Evolutionary conservation across 1,284 basidiomycete species (phyloP).

Genomic region (Golubevia pallescens): DNA sequence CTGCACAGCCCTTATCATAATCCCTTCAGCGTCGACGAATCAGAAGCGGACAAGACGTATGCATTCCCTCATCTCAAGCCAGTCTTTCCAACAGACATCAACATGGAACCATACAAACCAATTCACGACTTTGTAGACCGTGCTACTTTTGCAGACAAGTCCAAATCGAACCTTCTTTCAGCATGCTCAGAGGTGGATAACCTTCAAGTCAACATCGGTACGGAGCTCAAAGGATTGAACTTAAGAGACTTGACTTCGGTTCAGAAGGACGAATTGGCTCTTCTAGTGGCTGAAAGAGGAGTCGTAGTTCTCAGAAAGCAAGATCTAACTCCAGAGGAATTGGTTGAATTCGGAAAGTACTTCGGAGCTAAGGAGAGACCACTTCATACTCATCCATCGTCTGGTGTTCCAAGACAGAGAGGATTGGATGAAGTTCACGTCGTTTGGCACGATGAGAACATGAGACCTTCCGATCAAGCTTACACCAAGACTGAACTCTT

Average conservation of each 20-base stretch:
- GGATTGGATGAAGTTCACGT: conserved; percentile 2
- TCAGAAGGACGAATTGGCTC: conserved; percentile 29
- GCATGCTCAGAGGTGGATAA: conserved; percentile 2
- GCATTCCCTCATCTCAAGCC: no score
- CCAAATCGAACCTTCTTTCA: neutral
- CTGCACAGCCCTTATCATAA: neutral
- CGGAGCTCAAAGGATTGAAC: conserved; percentile 60
- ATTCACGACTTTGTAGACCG: conserved; percentile 3
- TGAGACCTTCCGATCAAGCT: neutral
- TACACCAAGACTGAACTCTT: conserved; percentile 4
- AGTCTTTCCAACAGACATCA: no score
- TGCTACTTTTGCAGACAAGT: conserved; percentile 3
- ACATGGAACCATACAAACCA: neutral
- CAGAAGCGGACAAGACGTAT: no score
- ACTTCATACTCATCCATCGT: conserved; percentile 1
- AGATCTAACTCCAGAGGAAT: conserved; percentile 47
- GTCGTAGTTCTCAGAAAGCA: conserved; percentile 58
- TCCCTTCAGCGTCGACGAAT: neutral
- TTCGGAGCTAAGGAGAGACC: conserved; percentile 27
- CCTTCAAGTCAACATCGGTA: conserved; percentile 16
- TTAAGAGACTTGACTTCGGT: conserved; percentile 15
- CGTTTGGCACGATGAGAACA: conserved; percentile 1
- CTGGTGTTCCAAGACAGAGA: neutral
- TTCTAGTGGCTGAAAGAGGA: conserved; percentile 23
- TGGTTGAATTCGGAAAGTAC: conserved; percentile 52